Conservation (phyloP, 2,329 filamentous ascomycete genomes). For the Davidsoniella eucalypti region DNA sequence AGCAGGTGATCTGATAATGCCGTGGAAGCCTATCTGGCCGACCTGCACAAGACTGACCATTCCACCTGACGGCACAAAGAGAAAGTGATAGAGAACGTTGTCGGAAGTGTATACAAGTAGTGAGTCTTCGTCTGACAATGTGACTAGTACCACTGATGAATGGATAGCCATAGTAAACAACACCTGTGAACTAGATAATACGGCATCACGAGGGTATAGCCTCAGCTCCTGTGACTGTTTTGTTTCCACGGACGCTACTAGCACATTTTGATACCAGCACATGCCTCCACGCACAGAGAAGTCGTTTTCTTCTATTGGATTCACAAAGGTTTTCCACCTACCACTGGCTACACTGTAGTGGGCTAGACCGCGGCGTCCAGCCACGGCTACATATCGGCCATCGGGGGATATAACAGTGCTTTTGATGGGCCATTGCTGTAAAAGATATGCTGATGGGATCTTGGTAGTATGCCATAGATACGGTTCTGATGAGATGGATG, state of each 20-base stretch:
- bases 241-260: constrained; percentile 84
- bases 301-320: constrained; percentile 65
- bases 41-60: constrained; percentile 70
- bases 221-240: constrained; percentile 70
- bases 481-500: constrained; percentile 78
- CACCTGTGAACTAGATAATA: constrained; percentile 55
- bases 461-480: constrained; percentile 91
- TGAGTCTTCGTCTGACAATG: constrained; percentile 82
- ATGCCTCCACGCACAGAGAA: constrained; percentile 90
- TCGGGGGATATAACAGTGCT: constrained; percentile 79
- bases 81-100: constrained; percentile 86
- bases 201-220: constrained; percentile 77
- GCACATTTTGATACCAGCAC: constrained; percentile 96
- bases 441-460: constrained; percentile 68
- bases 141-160: constrained; percentile 76
- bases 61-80: constrained; percentile 58
- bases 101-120: constrained; percentile 94
- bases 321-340: constrained; percentile 87
- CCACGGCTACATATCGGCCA: constrained; percentile 87
- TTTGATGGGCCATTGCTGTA: constrained; percentile 86
- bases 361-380: constrained; percentile 77
- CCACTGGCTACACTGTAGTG: constrained; percentile 93
- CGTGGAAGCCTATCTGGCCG: constrained; percentile 95
- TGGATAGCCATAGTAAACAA: constrained; percentile 65
- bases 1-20: constrained; percentile 84